phyloP scores from a whole-genome alignment of 2,329 filamentous ascomycete genomes.

The Diplodia mutila region DNA sequence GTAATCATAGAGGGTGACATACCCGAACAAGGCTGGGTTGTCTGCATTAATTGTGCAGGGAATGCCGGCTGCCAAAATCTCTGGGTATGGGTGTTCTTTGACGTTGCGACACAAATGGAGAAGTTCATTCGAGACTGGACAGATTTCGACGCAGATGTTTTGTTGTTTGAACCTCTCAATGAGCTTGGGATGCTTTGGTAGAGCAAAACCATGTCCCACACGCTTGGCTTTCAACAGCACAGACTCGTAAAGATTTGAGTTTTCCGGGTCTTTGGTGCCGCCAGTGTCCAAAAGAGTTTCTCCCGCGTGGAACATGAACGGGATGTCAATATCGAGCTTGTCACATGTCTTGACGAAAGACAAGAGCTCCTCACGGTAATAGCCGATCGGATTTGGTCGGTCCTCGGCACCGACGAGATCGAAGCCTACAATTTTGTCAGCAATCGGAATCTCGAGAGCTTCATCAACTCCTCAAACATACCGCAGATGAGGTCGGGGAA shows the following conservation, averaged over 20 bases:
- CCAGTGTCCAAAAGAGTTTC: conserved; percentile 70
- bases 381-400: conserved; percentile 62
- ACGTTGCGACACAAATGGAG: conserved; percentile 69
- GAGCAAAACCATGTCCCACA: conserved; percentile 74
- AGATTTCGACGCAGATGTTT: conserved; percentile 72
- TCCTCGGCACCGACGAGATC: conserved; percentile 72
- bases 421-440: conserved; percentile 55
- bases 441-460: not conserved
- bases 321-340: conserved; percentile 58
- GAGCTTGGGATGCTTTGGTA: conserved; percentile 68
- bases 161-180: conserved; percentile 63
- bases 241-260: conserved; percentile 70
- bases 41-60: conserved; percentile 76
- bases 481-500: conserved; percentile 67
- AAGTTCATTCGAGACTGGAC: conserved; percentile 77
- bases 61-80: conserved; percentile 70
- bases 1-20: conserved; percentile 10
- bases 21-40: conserved; percentile 74
- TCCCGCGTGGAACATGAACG: conserved; percentile 76
- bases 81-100: conserved; percentile 68
- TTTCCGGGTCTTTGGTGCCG: conserved; percentile 58
- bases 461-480: conserved; percentile 41
- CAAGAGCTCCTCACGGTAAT: conserved; percentile 61
- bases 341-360: conserved; percentile 60
- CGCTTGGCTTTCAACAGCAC: conserved; percentile 68